These are phyloP conservation scores for Catunica adiposa DNA, from an alignment of 2,329 filamentous ascomycete genomes.

Conservation along the genomic window DNA sequence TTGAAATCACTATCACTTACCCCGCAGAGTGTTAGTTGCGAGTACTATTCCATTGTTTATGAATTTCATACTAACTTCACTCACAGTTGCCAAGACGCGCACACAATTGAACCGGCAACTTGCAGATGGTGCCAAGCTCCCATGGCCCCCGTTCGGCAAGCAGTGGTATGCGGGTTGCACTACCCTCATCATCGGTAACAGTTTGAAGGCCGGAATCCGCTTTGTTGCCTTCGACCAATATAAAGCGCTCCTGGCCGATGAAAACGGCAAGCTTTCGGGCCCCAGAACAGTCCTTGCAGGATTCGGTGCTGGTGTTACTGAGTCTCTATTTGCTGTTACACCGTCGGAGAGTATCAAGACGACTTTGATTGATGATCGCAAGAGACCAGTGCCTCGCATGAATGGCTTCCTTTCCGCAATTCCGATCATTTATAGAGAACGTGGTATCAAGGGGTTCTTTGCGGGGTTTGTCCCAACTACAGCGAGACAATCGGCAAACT, in stretches of 20 bases:
- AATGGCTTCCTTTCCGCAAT: slow-evolving; percentile 84
- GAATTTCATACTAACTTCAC: slow-evolving; percentile 9
- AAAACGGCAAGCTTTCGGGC: slow-evolving; percentile 74
- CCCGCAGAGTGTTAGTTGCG: slow-evolving; percentile 64
- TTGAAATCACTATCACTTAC: slow-evolving; percentile 93
- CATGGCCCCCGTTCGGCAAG: slow-evolving; percentile 81
- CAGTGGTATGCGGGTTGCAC: slow-evolving; percentile 99
- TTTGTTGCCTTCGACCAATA: slow-evolving; percentile 96
- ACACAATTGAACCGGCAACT: slow-evolving; percentile 81
- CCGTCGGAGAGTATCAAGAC: slow-evolving; percentile 98
- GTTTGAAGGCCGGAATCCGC: slow-evolving; percentile 84
- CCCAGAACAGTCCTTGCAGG: slow-evolving; percentile 83
- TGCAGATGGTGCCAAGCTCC: slow-evolving; percentile 67
- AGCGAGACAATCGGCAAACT: slow-evolving; percentile 86
- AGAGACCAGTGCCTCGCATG: slow-evolving; percentile 69
- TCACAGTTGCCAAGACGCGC: slow-evolving; percentile 75
- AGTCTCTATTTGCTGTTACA: slow-evolving; percentile 83
- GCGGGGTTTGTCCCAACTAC: slow-evolving; percentile 93
- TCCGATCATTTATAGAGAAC: slow-evolving; percentile 70
- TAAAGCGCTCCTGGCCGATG: slow-evolving; percentile 66
- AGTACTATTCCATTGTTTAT: slow-evolving; percentile 3
- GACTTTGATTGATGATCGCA: slow-evolving; percentile 92
- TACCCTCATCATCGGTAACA: slow-evolving; percentile 91
- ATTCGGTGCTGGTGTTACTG: slow-evolving; percentile 86
- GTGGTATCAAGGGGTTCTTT: slow-evolving; percentile 84